A percentile compares a stretch with the other conserved stretches of the same genome.
These are phyloP conservation scores for Penicillium canescens DNA, from an alignment of 495 filamentous ascomycete species.

Conservation along the genomic window DNA sequence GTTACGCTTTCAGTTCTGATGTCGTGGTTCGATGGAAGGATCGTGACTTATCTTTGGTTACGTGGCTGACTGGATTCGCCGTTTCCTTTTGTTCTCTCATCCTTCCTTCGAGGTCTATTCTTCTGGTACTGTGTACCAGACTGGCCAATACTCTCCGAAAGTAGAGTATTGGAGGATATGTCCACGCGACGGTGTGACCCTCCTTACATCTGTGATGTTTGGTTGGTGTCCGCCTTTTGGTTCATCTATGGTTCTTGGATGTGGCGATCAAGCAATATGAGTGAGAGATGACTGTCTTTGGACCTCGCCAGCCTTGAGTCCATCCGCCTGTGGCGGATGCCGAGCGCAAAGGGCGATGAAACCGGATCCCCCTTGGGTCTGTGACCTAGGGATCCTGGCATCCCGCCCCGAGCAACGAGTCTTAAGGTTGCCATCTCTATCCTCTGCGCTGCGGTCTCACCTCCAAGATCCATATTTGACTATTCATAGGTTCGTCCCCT, in stretches of 20 bases:
- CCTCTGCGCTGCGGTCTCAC: background rate
- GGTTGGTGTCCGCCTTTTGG: conserved; percentile 12
- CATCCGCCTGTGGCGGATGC: conserved; percentile 23
- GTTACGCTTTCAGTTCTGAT: conserved; percentile 39
- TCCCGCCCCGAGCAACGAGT: conserved; percentile 15
- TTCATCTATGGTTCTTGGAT: conserved; percentile 7
- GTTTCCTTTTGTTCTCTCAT: conserved; percentile 5
- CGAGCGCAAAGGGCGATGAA: conserved; percentile 14
- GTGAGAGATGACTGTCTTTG: background rate
- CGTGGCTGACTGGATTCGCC: conserved; percentile 23
- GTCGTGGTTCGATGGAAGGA: conserved; percentile 32
- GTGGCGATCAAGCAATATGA: conserved; percentile 5
- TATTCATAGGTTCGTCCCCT: conserved; percentile 52
- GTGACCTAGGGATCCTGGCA: conserved; percentile 17
- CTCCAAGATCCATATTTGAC: conserved; percentile 11
- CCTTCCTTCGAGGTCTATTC: conserved; percentile 27
- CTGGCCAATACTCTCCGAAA: conserved; percentile 32
- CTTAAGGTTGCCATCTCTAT: background rate
- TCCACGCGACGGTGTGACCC: conserved; percentile 20
- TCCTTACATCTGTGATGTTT: conserved; percentile 45
- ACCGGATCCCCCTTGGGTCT: conserved; percentile 10
- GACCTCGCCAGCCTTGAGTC: conserved; percentile 9
- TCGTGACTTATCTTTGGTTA: conserved; percentile 1
- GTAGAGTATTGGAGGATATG: conserved; percentile 29
- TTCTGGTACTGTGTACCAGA: conserved; percentile 48